phyloP scores from a whole-genome alignment of 2,329 filamentous ascomycete species.

The Bipolaris sorokiniana region DNA sequence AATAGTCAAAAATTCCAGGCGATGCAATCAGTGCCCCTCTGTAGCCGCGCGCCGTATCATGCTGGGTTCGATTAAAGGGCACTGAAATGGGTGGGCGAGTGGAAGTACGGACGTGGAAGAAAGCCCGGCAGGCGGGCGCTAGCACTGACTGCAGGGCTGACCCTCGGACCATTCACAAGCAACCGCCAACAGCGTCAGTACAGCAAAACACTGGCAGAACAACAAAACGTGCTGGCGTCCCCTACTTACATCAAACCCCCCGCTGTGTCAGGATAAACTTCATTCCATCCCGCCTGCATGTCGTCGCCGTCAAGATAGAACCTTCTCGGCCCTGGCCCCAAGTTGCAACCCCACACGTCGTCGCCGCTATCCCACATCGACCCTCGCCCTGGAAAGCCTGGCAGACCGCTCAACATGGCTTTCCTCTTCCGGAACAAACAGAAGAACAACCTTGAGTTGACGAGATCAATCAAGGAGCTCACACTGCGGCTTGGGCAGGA shows the following conservation, averaged over 20 bases:
- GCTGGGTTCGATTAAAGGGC: not conserved
- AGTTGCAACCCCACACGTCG: conserved; percentile 30
- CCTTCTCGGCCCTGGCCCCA: conserved; percentile 37
- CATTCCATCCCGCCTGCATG: conserved; percentile 35
- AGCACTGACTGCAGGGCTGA: conserved; percentile 21
- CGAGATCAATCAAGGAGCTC: conserved; percentile 67
- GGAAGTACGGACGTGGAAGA: conserved; percentile 7
- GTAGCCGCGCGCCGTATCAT: not conserved
- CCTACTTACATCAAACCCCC: conserved; percentile 18
- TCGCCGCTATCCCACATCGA: conserved; percentile 25
- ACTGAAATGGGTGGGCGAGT: conserved; percentile 11
- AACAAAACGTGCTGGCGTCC: conserved; percentile 30
- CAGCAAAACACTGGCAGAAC: conserved; percentile 25
- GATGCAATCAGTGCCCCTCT: not conserved
- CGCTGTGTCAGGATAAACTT: conserved; percentile 14
- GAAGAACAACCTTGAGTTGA: conserved; percentile 67
- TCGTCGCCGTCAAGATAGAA: conserved; percentile 41
- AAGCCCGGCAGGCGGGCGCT: conserved; percentile 11
- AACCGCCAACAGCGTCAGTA: conserved; percentile 28
- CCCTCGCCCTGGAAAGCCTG: conserved; percentile 18
- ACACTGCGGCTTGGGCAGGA: conserved; percentile 62
- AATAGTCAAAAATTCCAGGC: not conserved
- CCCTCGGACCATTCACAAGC: conserved; percentile 22
- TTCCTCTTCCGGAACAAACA: conserved; percentile 71
- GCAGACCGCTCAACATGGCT: conserved; percentile 60